Base-by-base conservation (phyloP, 768 basidiomycete species). In the Boletus bicolor region DNA sequence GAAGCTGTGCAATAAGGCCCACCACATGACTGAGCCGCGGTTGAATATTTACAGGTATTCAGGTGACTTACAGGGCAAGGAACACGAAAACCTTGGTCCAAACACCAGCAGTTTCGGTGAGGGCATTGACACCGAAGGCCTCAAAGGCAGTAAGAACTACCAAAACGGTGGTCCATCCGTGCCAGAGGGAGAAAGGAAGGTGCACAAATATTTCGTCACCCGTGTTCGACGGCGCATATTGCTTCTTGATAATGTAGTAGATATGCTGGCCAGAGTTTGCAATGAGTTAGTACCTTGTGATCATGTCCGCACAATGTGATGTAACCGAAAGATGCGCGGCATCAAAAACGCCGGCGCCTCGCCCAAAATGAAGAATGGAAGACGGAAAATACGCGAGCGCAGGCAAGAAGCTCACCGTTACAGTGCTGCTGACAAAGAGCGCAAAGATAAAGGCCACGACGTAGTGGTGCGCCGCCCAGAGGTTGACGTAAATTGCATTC, bases 71-170 rank as follows among this genome's bases (percentile, higher is more conserved):
- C 85, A 96, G 76, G 42, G 82, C 90, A 30, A 98, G 84, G 84
- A 97, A 94, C 55, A 94, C 96, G 63, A 95, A 93, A 67, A 96
- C 86, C 68, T 95, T 94, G 68, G 93, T 95, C 87, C 91, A 93
- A 54, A 93, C 75, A 39, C 93, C 92, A 4, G 91, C 86, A 34
- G 68, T 73, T 54, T 88, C 76, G 55, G 68, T 71, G 56, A 77
- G 67, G 0, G 89, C 85, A 68, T 95, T 80, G 56, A 86, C 83
- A 60, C 96, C 95, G 64, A 95, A 95, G 0, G 93, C 93, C 61
- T 93, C 87, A 65, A 95, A 95, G 3, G 80, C 89, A 41, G 89
- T 86, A 60, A 94, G 72, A 64, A 94, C 71, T 55, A 93, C 84
- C 50, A 91, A 82, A 56, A 93, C 84, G 51, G 91, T 91, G 11